Evolutionary conservation across 176 grass and related monocot genomes (phyloP), one percentile per base, ranked within the genome.

Genomic region (Cenchrus fungigraminus): DNA sequence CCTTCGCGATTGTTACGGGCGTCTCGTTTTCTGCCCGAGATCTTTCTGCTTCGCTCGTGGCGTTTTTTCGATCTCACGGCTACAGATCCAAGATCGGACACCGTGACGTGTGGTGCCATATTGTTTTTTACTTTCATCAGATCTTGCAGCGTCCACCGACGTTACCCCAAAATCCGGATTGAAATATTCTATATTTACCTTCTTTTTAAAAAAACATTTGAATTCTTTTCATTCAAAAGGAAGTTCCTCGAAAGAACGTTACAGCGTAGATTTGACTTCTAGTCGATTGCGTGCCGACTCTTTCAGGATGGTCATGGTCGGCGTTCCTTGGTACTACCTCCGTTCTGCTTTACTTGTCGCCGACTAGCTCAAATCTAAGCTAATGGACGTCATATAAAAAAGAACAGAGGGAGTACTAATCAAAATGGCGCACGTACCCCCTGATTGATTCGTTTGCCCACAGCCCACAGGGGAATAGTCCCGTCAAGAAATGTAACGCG

Each of bases 241-340:
- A 81, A 40, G 31, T 5, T 78, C 28, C 50, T 60, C 52, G 79
- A 86, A 86, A 78, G 68, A 89, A 68, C 60, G 16, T 52, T 60
- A n/a, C 29, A 53, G 53, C 53, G 71, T 76, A 69, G 19, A 63
- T 54, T 65, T 62, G 16, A 65, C 67, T 65, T 12, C 1, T 19
- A 46, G 81, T 10, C 16, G 63, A 61, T 81, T 75, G 50, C 68
- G 2, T 80, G 19, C 20, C 3, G 43, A 51, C 73, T 74, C 4
- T 29, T 22, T 57, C 6, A 1, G 2, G 20, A 58, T 44, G 1
- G n/a, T 65, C n/a, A 32, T 82, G 80, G 80, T 82, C 66, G 53
- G 66, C 52, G 66, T 46, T 20, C 4, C 13, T 6, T 29, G 17
- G 4, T 17, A 12, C 3, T 40, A 34, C 25, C 25, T 25, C 25